Evolutionary conservation across 78 protist species (phyloP).

Genomic region (Planoprotostelium fungivorum): DNA sequence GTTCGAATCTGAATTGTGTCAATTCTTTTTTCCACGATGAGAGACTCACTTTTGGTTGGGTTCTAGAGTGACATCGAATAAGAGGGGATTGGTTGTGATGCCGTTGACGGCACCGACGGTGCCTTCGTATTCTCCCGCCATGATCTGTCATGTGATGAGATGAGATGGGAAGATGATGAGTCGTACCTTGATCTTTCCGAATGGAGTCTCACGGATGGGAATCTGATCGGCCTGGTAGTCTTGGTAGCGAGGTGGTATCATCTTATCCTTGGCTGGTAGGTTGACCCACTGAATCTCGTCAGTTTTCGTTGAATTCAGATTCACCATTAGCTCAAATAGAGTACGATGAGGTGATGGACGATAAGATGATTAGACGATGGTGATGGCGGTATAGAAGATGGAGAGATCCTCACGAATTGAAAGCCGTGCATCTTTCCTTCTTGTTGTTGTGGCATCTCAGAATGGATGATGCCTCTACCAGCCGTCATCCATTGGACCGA

Average conservation of each 20-base stretch:
- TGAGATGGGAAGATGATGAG: slow-evolving; percentile 9
- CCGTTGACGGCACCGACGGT: slow-evolving; percentile 22
- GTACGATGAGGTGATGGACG: neutral
- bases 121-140: slow-evolving; percentile 35
- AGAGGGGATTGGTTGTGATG: slow-evolving; percentile 24
- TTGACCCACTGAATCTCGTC: slow-evolving; percentile 62
- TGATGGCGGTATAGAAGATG: neutral
- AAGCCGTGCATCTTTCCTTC: slow-evolving; percentile 33
- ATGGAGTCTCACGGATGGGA: neutral
- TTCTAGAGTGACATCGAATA: slow-evolving; percentile 19
- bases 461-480: slow-evolving; percentile 75
- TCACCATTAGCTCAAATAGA: too few species aligned
- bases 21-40: neutral
- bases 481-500: slow-evolving; percentile 83
- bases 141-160: slow-evolving; percentile 11
- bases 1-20: slow-evolving; percentile 11
- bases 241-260: slow-evolving; percentile 79
- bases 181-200: neutral
- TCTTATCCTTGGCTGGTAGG: slow-evolving; percentile 61
- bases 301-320: neutral
- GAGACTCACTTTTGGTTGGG: neutral
- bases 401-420: slow-evolving; percentile 45
- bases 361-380: neutral
- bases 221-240: slow-evolving; percentile 1
- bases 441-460: slow-evolving; percentile 53